Evolutionary conservation across 306 rosid genomes (phyloP).

Genomic region (Vicia sativa): DNA sequence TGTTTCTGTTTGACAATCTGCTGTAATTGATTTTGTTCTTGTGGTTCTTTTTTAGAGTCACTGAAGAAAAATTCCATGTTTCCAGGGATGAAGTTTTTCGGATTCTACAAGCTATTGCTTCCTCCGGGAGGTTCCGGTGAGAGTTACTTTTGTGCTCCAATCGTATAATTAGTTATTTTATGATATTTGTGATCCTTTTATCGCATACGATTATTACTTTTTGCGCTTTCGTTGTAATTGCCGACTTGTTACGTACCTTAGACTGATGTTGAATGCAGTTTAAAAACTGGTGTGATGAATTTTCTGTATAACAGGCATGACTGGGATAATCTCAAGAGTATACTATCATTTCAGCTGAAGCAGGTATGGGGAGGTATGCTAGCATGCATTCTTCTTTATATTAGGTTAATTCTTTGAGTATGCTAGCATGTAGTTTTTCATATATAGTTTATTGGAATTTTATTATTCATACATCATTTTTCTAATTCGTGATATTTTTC

Average conservation of each 20-base stretch:
- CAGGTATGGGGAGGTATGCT: constrained; percentile 98
- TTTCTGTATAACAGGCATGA: constrained; percentile 68
- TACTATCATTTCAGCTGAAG: constrained; percentile 88
- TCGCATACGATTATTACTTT: neutral
- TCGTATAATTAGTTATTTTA: neutral
- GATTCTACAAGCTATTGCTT: constrained; percentile 48
- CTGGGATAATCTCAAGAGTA: constrained; percentile 88
- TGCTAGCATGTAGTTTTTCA: constrained; percentile 51
- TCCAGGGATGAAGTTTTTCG: constrained; percentile 39
- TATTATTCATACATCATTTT: constrained; percentile 3
- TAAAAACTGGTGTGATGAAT: constrained; percentile 22
- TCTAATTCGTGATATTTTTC: constrained; percentile 6
- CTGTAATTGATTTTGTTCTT: neutral
- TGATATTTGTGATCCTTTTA: neutral
- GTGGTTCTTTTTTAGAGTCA: constrained; percentile 17
- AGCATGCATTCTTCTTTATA: constrained; percentile 45
- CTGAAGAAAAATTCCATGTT: constrained; percentile 33
- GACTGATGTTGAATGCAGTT: constrained; percentile 14
- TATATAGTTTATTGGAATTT: constrained; percentile 13
- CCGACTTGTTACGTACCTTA: neutral
- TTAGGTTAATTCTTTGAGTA: constrained; percentile 38
- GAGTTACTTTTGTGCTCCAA: neutral
- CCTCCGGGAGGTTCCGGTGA: constrained; percentile 51
- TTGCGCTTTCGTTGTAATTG: neutral
- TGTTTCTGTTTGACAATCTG: neutral